Base-by-base conservation (phyloP, 345 rosid genomes). In the Linum lewisii region DNA sequence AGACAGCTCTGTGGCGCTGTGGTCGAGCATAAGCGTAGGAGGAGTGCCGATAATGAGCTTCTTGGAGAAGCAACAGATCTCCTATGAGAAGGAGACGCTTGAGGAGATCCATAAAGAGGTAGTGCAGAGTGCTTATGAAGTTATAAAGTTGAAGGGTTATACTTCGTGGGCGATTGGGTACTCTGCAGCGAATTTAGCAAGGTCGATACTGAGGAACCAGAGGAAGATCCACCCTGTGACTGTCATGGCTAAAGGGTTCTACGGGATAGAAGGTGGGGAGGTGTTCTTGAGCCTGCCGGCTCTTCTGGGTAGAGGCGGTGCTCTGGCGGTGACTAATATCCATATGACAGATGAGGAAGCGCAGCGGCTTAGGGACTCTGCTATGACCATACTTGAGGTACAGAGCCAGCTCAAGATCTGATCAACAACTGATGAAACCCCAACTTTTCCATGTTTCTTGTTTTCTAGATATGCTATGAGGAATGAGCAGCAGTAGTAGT, bases 91-190 rank as follows among this genome's bases (percentile, higher is more conserved):
- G 67, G 83, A 81, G 58, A 81, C 83, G 0, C 79, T 88, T 1
- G 97, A 92, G 66, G 76, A 75, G 13, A 92, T 92, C 14, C 98
- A 82, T 81, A 82, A 79, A 59, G 75, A 62, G 1, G 98, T 92
- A 0, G 73, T 83, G 7, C 68, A 78, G 5, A 64, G 97, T 24
- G 98, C 98, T 2, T 83, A 88, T 22, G 95, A 88, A 54, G 98
- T 92, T 49, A 92, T 88, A 2, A 72, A 64, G 7, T 88, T 92
- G 51, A 92, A 92, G 62, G 96, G 98, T 20, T 92, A 88, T 77
- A 92, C 98, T 7, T 86, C 95, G n/a, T 88, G 96, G 98, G 98
- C 98, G 15, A 92, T 88, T 44, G 98, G 98, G 19, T 88, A 88
- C 77, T 92, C 98, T 0, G 98, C 77, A 3, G 93, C 96, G 9